Evolutionary conservation across 2,329 filamentous ascomycete genomes (phyloP).

Genomic region (Cercospora sesami): DNA sequence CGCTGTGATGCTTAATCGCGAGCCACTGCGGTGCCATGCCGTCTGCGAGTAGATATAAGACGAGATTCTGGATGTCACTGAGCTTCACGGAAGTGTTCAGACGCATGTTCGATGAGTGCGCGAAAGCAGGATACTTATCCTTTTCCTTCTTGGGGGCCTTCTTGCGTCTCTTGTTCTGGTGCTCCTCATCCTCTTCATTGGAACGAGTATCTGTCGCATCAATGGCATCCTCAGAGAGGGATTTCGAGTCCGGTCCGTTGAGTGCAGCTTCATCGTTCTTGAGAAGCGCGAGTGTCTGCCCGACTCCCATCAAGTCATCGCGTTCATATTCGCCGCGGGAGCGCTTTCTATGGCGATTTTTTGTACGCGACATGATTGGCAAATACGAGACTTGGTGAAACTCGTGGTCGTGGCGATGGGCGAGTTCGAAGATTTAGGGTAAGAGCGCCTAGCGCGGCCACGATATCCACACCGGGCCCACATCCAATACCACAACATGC

Average conservation of each 20-base stretch:
- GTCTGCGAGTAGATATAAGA: constrained; percentile 63
- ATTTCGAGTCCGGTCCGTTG: not conserved
- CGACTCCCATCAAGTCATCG: constrained; percentile 31
- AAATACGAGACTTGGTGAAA: not conserved
- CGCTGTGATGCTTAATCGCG: constrained; percentile 57
- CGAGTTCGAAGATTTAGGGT: not conserved
- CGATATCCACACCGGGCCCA: not conserved
- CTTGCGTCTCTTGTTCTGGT: constrained; percentile 31
- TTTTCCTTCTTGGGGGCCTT: constrained; percentile 29
- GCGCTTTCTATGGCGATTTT: constrained; percentile 27
- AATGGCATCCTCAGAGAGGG: constrained; percentile 19
- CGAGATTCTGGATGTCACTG: constrained; percentile 58
- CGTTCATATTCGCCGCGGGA: constrained; percentile 33
- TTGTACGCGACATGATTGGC: constrained; percentile 11
- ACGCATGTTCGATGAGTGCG: constrained; percentile 54
- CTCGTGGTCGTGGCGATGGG: not conserved
- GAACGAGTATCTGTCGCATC: constrained; percentile 15
- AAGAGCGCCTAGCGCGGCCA: constrained; percentile 1
- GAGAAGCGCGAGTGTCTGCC: constrained; percentile 32
- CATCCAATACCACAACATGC: not conserved
- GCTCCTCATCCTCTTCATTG: constrained; percentile 31
- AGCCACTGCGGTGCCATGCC: constrained; percentile 64
- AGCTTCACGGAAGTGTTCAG: constrained; percentile 59
- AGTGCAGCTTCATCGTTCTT: constrained; percentile 13
- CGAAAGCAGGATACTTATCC: constrained; percentile 55